phyloP scores from a whole-genome alignment of 257 asterid genomes.

The Datura wrightii region DNA sequence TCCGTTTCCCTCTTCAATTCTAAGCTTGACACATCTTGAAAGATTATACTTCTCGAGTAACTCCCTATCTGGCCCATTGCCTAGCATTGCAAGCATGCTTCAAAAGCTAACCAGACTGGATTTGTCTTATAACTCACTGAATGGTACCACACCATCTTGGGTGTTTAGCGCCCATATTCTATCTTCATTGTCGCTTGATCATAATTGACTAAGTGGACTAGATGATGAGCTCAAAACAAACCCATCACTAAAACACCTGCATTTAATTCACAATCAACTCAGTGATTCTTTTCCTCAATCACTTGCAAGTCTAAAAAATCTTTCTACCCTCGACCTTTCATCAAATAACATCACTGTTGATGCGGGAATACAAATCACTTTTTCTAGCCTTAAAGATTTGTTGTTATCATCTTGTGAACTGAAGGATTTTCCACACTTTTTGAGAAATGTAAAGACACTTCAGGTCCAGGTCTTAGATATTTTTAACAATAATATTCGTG shows the following conservation, averaged over 20 bases:
- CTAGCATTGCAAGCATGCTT: background rate
- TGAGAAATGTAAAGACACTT: background rate
- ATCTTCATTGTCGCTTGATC: background rate
- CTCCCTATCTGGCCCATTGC: background rate
- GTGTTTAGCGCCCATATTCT: background rate
- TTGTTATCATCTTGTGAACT: constrained; percentile 20
- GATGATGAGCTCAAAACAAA: background rate
- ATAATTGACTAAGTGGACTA: background rate
- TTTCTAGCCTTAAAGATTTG: background rate
- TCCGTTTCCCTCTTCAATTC: background rate
- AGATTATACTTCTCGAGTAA: background rate
- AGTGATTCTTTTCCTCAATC: background rate
- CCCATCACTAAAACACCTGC: background rate
- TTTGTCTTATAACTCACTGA: constrained; percentile 4
- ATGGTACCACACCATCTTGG: background rate
- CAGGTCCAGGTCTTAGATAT: accelerated
- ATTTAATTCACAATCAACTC: background rate
- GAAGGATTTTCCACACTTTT: background rate
- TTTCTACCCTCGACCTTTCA: background rate
- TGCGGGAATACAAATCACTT: background rate
- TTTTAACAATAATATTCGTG: background rate
- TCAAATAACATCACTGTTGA: background rate
- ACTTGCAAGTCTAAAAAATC: background rate
- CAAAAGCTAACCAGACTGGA: background rate
- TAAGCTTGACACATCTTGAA: background rate